Base-by-base conservation (phyloP, 2,329 filamentous ascomycete species). In the Penicillium polonicum region DNA sequence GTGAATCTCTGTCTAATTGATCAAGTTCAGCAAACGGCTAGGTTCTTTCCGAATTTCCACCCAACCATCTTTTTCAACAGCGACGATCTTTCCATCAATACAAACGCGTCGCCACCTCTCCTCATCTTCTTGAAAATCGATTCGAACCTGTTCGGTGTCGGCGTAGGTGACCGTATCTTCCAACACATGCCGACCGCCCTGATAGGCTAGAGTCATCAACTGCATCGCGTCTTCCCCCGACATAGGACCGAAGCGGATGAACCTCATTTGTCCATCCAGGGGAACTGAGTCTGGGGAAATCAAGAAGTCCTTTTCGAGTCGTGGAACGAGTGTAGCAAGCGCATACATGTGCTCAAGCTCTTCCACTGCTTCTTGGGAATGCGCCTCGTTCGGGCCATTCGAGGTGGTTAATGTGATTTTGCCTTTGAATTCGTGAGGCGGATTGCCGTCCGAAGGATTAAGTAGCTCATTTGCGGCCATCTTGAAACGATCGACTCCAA, bases 61-160 rank as follows among this genome's bases (percentile, higher is more conserved):
- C 80, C 85, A 88, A 0, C 92, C 92, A 2, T 83, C 86, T 51
- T 80, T 72, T 21, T 89, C 88, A 0, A 96, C 77, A 58, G 85
- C 82, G 3, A 97, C 85, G 67, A 96, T 95, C 52, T 88, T 91
- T 3, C 93, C 93, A 73, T 97, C 93, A n/a, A 97, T 81, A 72
- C 93, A 97, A 15, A 96, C 83, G 68, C 92, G 85, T 60, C 93
- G 82, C 92, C 92, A 97, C 52, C 86, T 79, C 54, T 74, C 71
- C 25, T 71, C 58, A 1, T 83, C 78, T 68, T 94, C 90, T 1
- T 78, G 61, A 36, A 91, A 86, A 17, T 83, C 81, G 46, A 97
- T 85, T 57, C 77, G 80, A 19, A 96, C 64, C 51, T 83, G 83
- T 2, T 88, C 83, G 7, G 94, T 81, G 53, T 85, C 82, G 19